phyloP scores from a whole-genome alignment of 768 basidiomycete genomes.

The Clitopilus hobsonii region DNA sequence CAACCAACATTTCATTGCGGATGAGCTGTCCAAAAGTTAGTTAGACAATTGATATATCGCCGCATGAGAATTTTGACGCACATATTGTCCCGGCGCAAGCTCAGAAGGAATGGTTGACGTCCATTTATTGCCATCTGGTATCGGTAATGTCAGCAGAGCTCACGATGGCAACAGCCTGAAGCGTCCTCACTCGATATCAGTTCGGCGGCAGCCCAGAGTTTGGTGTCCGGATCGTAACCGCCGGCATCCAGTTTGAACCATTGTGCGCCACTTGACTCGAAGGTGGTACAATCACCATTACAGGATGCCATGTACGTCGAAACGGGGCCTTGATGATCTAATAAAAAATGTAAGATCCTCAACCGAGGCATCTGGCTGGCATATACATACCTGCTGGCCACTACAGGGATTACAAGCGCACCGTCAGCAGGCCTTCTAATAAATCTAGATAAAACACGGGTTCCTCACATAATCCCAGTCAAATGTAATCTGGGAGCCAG shows the following conservation, averaged over 20 bases:
- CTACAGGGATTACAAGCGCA: constrained; percentile 12
- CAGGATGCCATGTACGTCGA: constrained; percentile 52
- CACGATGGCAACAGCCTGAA: constrained; percentile 3
- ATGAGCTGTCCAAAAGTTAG: constrained; percentile 27
- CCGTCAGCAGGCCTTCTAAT: neutral
- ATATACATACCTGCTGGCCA: constrained; percentile 30
- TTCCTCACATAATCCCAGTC: constrained; percentile 38
- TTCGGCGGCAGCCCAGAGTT: constrained; percentile 38
- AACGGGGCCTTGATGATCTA: constrained; percentile 46
- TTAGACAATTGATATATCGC: neutral
- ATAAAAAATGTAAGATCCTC: neutral
- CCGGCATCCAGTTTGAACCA: constrained; percentile 49
- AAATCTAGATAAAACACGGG: neutral
- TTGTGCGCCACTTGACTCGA: constrained; percentile 29
- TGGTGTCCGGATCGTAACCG: constrained; percentile 33
- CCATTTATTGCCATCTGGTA: constrained; percentile 33
- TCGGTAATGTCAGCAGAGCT: neutral
- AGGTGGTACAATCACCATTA: constrained; percentile 36
- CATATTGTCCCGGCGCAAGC: constrained; percentile 44
- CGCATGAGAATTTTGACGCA: constrained; percentile 21
- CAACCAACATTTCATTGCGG: constrained; percentile 42
- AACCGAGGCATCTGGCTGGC: constrained; percentile 6
- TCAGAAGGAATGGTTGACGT: constrained; percentile 36
- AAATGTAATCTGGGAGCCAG: constrained; percentile 38
- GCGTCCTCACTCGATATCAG: constrained; percentile 33